Evolutionary conservation across 2,329 filamentous ascomycete species (phyloP), one percentile per base, ranked within the genome.

Genomic region (Fusarium coffeatum): DNA sequence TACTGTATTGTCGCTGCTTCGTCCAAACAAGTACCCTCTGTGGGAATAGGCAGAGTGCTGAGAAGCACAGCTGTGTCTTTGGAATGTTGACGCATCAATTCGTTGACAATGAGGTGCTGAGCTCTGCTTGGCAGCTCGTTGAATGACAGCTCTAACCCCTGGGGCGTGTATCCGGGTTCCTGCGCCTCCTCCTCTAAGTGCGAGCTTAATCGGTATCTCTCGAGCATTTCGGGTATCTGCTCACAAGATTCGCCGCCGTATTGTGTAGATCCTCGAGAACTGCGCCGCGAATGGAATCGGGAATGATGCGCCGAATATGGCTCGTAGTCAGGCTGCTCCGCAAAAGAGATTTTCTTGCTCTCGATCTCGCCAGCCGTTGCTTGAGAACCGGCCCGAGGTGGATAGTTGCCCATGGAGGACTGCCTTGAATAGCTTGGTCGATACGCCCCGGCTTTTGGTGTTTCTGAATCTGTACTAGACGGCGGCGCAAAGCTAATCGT

Each of bases 101-200:
- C 93, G 77, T 97, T 97, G 18, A 97, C 81, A 28, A 97, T 94
- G 37, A 97, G 81, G 78, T 97, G 93, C 77, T 97, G 93, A 3
- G 93, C 93, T 18, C 93, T 89, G 73, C 91, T 93, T 0, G 93
- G 93, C 6, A 97, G 83, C 75, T 97, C 93, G 73, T 97, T 97
- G 83, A 97, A 97, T 4, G 90, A 93, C 4, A 97, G 83, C 1
- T 93, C 87, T 6, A 93, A 80, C 5, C 88, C 85, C 55, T 90
- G 88, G 23, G 87, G 87, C 5, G 87, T 86, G 74, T 86, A 87
- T 18, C 81, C 78, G 6, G 84, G 85, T 8, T 71, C 75, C 16
- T 76, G 72, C 16, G 74, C 72, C 7, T 66, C 74, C 32, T 76
- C 76, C n/a, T 77, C 76, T 8, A 59, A 73, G 59, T 16, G 61